phyloP scores from a whole-genome alignment of 139 green algal genomes.

The Bryopsis sp. region DNA sequence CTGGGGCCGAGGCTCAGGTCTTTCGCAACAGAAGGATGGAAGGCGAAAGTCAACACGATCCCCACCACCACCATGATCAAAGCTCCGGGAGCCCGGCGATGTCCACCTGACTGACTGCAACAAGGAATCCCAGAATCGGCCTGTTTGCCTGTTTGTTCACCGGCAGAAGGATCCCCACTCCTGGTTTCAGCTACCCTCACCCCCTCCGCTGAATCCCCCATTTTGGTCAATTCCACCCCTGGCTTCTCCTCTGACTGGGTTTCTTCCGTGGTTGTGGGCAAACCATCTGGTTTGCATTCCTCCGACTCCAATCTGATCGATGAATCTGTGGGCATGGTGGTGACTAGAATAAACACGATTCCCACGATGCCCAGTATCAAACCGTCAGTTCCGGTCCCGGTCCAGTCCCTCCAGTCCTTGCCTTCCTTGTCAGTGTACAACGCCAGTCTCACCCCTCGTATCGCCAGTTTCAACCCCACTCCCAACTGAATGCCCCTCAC shows the following conservation, averaged over 20 bases:
- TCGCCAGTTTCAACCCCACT: constrained; percentile 56
- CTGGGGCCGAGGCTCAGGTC: constrained; percentile 39
- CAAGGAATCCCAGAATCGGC: too few relatives aligned
- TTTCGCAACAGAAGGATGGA: constrained; percentile 24
- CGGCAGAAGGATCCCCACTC: not conserved
- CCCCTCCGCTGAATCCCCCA: too few relatives aligned
- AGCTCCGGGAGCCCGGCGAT: constrained; percentile 36
- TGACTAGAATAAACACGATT: constrained; percentile 36
- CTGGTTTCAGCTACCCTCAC: too few relatives aligned
- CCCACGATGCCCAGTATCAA: constrained; percentile 39
- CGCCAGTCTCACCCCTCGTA: constrained; percentile 33
- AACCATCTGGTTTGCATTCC: too few relatives aligned
- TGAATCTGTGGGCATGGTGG: constrained; percentile 35
- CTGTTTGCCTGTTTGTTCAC: too few relatives aligned
- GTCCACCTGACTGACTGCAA: not conserved
- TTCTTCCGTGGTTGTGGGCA: too few relatives aligned
- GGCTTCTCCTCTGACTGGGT: too few relatives aligned
- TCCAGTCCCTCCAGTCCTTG: constrained; percentile 13
- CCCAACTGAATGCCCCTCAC: constrained; percentile 51
- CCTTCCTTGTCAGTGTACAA: constrained; percentile 11
- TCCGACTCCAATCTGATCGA: too few relatives aligned
- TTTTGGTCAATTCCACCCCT: too few relatives aligned
- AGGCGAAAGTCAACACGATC: constrained; percentile 36
- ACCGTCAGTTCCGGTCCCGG: constrained; percentile 35
- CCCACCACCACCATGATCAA: constrained; percentile 55